These are phyloP conservation scores for Trametes coccinea DNA, from an alignment of 768 basidiomycete genomes.

Conservation along the genomic window DNA sequence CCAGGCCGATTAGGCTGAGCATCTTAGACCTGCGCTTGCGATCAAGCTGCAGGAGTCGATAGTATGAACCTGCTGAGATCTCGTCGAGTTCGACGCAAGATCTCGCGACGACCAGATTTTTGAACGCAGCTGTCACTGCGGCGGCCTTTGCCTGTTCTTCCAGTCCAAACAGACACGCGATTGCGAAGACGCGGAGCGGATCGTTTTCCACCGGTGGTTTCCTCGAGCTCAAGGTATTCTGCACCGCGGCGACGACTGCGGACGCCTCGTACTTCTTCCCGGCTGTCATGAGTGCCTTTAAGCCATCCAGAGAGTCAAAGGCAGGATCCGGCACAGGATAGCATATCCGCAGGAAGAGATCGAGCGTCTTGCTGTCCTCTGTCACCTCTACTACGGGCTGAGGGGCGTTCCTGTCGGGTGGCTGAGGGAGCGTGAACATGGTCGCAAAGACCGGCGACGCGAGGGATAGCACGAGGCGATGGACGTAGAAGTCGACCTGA, in stretches of 20 bases:
- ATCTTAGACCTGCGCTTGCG: not conserved
- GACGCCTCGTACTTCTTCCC: slow-evolving; percentile 27
- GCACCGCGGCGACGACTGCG: slow-evolving; percentile 34
- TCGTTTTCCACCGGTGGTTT: slow-evolving; percentile 30
- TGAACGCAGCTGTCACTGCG: slow-evolving; percentile 42
- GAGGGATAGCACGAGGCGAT: slow-evolving; percentile 53
- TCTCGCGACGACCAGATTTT: slow-evolving; percentile 47
- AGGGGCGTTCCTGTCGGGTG: slow-evolving; percentile 30
- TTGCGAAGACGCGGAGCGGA: slow-evolving; percentile 35
- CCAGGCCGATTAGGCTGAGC: too few species aligned
- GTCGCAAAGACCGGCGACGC: slow-evolving; percentile 60
- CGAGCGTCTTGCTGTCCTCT: slow-evolving; percentile 32
- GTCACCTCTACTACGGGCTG: slow-evolving; percentile 30
- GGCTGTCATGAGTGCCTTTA: slow-evolving; percentile 20
- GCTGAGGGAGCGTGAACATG: slow-evolving; percentile 55
- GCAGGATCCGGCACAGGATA: slow-evolving; percentile 35
- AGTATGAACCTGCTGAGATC: slow-evolving; percentile 14
- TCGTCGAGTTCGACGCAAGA: slow-evolving; percentile 13
- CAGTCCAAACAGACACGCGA: slow-evolving; percentile 36
- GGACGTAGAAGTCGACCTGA: slow-evolving; percentile 50
- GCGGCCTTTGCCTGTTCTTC: slow-evolving; percentile 46
- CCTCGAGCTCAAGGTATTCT: slow-evolving; percentile 1
- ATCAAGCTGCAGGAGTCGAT: slow-evolving; percentile 12
- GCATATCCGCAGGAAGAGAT: slow-evolving; percentile 35
- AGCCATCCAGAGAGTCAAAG: not conserved